A percentile compares a stretch with the other conserved stretches of the same genome.
Evolutionary conservation across 257 asterid genomes (phyloP).

Genomic region (Capsicum baccatum): DNA sequence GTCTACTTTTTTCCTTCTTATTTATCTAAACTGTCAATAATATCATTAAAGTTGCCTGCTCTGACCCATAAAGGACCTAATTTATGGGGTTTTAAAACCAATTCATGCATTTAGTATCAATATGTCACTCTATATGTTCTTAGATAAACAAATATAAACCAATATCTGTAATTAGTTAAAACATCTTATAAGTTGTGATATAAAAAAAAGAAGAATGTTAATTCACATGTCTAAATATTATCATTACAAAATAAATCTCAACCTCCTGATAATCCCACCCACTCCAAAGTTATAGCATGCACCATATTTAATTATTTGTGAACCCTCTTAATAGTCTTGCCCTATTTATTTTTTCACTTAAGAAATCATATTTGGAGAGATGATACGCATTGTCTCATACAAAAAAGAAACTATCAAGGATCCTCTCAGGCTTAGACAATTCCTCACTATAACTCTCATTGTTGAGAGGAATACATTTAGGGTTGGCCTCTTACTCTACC

Average conservation of each 20-base stretch:
- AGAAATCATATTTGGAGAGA: neutral
- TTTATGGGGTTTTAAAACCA: too few species aligned
- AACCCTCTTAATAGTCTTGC: neutral
- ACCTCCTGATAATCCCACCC: neutral
- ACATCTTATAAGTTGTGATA: too few species aligned
- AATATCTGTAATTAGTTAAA: too few species aligned
- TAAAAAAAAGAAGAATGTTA: too few species aligned
- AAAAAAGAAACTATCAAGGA: neutral
- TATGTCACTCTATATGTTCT: neutral
- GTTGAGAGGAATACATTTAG: neutral
- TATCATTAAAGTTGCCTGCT: neutral
- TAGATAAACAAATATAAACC: neutral
- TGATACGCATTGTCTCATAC: neutral
- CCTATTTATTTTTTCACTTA: neutral
- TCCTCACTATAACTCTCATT: neutral
- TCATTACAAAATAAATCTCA: neutral
- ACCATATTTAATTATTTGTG: neutral
- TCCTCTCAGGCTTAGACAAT: neutral
- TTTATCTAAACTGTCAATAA: too few species aligned
- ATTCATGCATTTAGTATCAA: neutral
- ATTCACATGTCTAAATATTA: neutral
- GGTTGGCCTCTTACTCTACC: too few species aligned
- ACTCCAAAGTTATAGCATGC: neutral
- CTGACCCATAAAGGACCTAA: neutral
- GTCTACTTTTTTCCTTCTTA: neutral